Base-by-base conservation (phyloP, 2,329 filamentous ascomycete species). In the Aureobasidium namibiae region DNA sequence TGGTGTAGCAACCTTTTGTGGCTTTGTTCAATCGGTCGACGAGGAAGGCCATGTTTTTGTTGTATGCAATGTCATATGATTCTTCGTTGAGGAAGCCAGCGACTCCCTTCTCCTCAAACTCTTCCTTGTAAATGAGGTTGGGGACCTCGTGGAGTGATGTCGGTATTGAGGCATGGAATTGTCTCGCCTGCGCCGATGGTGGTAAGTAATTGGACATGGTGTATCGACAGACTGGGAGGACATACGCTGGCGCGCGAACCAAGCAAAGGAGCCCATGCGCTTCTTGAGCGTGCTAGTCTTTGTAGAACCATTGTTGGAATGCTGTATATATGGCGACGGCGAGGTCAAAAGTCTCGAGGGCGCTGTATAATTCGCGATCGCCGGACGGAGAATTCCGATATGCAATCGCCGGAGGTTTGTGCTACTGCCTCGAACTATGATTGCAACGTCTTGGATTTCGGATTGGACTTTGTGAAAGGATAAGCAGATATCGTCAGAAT, bases 61-160 rank as follows among this genome's bases (percentile, higher is more conserved):
- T 86, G 86, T 90, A 99, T 52, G 91, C 86, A 58, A 89, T 81
- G 59, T 87, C 76, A 74, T 89, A 95, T 58, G 83, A 89, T 53
- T 81, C 77, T 1, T 80, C 72, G 31, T 85, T 85, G 70, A 96
- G 79, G 62, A 97, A 79, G 14, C 84, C 83, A 11, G 42, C 33
- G 24, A 63, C 34, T 14, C 61, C 61, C 2, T 34, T 24, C 21
- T 41, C 9, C 29, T 39, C 45, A 16, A 60, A 63, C n/a, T 48
- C 38, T 4, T 61, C 45, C 44, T 52, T 36, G 52, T 59, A 59
- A 26, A 39, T 16, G 14, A 63, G 56, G 33, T 9, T 38, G 31
- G 61, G 61, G 8, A 63, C 56, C 46, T 61, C 29, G 42, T 61
- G 59, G 13, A 48, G 42, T 16, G n/a, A 31, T 36, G 26, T 52